These are phyloP conservation scores for Saccharum officinarum DNA, from an alignment of 176 grass and related monocot genomes.

Conservation along the genomic window DNA sequence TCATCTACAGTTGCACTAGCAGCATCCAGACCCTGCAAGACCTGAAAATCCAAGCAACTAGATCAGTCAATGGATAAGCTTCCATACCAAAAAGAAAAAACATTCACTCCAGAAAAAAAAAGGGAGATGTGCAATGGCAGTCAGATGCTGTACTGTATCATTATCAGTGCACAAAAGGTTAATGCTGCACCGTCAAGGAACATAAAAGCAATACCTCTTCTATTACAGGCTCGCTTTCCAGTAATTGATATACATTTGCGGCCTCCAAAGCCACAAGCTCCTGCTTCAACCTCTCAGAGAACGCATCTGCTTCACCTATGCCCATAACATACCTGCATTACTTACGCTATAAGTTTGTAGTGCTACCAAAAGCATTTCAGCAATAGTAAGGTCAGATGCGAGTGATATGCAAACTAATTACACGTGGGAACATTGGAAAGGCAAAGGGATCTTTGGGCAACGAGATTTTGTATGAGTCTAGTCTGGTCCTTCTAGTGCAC, in stretches of 20 bases:
- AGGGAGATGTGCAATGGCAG: neutral
- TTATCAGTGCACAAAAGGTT: conserved; percentile 24
- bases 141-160: conserved; percentile 13
- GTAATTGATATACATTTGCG: conserved; percentile 88
- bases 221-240: conserved; percentile 89
- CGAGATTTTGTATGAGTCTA: neutral
- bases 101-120: neutral
- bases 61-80: conserved; percentile 27
- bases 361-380: conserved; percentile 25
- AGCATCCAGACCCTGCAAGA: conserved; percentile 81
- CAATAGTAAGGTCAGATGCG: conserved; percentile 16
- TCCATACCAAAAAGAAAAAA: neutral
- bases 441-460: neutral
- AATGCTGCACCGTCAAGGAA: conserved; percentile 15
- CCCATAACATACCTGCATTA: conserved; percentile 97
- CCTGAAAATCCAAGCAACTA: conserved; percentile 59
- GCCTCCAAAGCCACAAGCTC: conserved; percentile 95
- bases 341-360: conserved; percentile 26
- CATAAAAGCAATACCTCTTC: conserved; percentile 68
- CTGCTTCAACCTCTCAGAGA: conserved; percentile 96
- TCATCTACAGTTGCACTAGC: conserved; percentile 79
- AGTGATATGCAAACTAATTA: conserved; percentile 21
- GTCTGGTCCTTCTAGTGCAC: neutral
- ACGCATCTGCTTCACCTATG: conserved; percentile 97
- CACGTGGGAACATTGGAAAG: neutral